phyloP scores from a whole-genome alignment of 352 stramenopile genomes.

The Peronospora belbahrii region DNA sequence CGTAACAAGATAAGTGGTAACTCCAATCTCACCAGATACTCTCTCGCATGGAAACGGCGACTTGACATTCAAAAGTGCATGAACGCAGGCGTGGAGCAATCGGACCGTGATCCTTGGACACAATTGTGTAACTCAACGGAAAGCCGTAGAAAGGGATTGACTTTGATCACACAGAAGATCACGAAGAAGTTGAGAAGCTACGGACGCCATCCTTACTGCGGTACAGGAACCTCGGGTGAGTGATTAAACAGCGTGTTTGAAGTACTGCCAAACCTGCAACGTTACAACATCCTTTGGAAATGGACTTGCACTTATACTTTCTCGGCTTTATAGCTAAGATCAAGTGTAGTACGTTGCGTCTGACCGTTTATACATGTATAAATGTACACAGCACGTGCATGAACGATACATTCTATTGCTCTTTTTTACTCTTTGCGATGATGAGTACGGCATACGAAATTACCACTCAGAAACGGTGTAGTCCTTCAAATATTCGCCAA shows the following conservation, averaged over 20 bases:
- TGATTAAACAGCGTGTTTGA: no score
- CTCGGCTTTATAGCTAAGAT: no score
- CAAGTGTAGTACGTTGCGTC: conserved; percentile 2
- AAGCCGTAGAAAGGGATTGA: conserved; percentile 1
- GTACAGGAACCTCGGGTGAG: no score
- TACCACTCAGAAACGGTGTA: conserved; percentile 66
- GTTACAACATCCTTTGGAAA: no score
- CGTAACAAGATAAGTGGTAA: conserved; percentile 58
- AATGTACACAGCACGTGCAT: background rate
- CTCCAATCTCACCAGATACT: conserved; percentile 53
- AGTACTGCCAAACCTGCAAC: no score
- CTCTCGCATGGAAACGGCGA: conserved; percentile 24
- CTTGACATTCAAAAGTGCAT: conserved; percentile 45
- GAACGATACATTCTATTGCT: conserved; percentile 11
- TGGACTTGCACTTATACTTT: no score
- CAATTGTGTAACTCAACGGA: conserved; percentile 36
- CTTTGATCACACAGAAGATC: background rate
- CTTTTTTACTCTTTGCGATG: background rate
- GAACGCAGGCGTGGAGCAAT: conserved; percentile 62
- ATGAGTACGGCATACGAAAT: background rate
- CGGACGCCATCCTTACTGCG: no score
- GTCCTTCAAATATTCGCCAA: conserved; percentile 73
- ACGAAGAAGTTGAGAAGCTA: no score
- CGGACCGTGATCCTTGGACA: conserved; percentile 55
- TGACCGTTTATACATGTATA: no score